A percentile compares a stretch with the other conserved stretches of the same genome.
These are phyloP conservation scores for Cylindrodendrum hubeiense DNA, from an alignment of 2,329 filamentous ascomycete genomes.

Conservation along the genomic window DNA sequence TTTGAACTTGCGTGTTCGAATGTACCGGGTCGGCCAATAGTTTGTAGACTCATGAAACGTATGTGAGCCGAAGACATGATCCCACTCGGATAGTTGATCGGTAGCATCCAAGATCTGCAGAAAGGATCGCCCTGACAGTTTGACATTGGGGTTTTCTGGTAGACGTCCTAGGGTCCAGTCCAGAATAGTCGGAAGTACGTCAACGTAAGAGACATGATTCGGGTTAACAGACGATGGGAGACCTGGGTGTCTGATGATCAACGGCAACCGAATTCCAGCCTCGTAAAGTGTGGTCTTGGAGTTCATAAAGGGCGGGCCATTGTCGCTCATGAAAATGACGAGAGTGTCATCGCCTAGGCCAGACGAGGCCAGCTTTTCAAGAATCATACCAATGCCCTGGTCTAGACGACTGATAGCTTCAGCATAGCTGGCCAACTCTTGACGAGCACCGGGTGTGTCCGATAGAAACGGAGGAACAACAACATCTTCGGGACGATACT, in stretches of 20 bases:
- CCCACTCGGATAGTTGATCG: not conserved
- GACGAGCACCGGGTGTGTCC: no score
- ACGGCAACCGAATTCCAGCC: conserved; percentile 56
- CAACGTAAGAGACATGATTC: conserved; percentile 59
- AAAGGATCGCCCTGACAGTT: conserved; percentile 32
- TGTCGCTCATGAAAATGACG: conserved; percentile 60
- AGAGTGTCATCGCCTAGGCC: conserved; percentile 52
- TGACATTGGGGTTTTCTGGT: not conserved
- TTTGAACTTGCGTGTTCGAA: conserved; percentile 54
- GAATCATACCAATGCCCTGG: conserved; percentile 54
- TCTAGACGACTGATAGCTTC: conserved; percentile 56
- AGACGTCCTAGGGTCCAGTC: conserved; percentile 34
- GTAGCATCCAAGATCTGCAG: not conserved
- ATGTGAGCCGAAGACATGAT: conserved; percentile 62
- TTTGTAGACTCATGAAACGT: conserved; percentile 65
- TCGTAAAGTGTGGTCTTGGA: conserved; percentile 64
- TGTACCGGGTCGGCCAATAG: conserved; percentile 62
- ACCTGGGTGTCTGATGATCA: conserved; percentile 54
- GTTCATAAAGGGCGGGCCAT: conserved; percentile 62
- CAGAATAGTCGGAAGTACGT: conserved; percentile 59
- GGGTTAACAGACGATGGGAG: conserved; percentile 48
- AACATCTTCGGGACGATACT: conserved; percentile 48
- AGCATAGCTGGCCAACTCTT: no score
- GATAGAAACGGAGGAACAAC: no score
- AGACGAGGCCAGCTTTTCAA: conserved; percentile 47